phyloP scores from a whole-genome alignment of 495 filamentous ascomycete genomes.

The Penicillium cosmopolitanum region DNA sequence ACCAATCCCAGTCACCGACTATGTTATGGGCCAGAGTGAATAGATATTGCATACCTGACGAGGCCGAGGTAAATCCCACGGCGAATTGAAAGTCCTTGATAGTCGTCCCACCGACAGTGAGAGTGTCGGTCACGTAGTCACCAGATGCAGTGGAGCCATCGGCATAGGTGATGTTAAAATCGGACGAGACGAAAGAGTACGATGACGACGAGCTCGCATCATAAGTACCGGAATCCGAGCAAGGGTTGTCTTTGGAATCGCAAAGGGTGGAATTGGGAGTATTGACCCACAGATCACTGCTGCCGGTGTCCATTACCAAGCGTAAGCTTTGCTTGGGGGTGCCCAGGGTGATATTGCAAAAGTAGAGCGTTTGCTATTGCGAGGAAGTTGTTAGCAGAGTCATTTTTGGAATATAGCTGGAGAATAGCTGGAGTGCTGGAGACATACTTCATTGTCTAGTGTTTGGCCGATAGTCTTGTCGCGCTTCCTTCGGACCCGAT shows the following conservation, averaged over 20 bases:
- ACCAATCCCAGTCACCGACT: background rate
- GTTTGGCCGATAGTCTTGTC: conserved; percentile 28
- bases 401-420: background rate
- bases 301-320: conserved; percentile 79
- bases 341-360: conserved; percentile 71
- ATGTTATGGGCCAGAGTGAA: background rate
- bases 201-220: conserved; percentile 77
- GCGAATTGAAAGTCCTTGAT: conserved; percentile 80
- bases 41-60: conserved; percentile 38
- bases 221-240: conserved; percentile 66
- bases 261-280: conserved; percentile 67
- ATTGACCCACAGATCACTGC: conserved; percentile 91
- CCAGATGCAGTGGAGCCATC: conserved; percentile 81
- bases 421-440: background rate
- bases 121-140: conserved; percentile 81
- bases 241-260: conserved; percentile 44
- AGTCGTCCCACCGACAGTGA: conserved; percentile 65
- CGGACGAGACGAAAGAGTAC: conserved; percentile 71
- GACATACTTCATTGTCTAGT: conserved; percentile 48
- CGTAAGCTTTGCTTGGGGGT: conserved; percentile 68
- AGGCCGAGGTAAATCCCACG: conserved; percentile 74
- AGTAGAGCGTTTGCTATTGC: conserved; percentile 60
- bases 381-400: background rate
- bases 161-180: conserved; percentile 92
- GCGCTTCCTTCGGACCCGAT: conserved; percentile 41